These are phyloP conservation scores for Colletotrichum magnum DNA, from an alignment of 2,329 filamentous ascomycete genomes.

Conservation along the genomic window DNA sequence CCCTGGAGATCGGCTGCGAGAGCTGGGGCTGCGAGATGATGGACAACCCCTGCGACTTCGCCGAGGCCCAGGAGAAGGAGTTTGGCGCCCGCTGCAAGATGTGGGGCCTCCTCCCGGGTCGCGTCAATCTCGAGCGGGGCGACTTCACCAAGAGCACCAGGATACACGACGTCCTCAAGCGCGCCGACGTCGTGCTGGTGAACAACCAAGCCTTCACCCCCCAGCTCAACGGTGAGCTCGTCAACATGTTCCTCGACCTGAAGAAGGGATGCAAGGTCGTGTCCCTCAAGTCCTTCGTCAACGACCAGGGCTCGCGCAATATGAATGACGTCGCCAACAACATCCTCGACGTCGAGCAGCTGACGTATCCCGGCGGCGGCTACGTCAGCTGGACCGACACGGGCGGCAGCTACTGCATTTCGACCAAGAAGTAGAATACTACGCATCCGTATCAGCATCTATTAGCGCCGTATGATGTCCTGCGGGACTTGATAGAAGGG, in stretches of 20 bases:
- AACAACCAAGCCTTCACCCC: conserved; percentile 98
- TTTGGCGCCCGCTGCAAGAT: conserved; percentile 88
- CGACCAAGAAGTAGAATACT: conserved; percentile 75
- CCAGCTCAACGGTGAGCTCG: conserved; percentile 85
- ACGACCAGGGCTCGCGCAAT: conserved; percentile 84
- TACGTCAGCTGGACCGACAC: conserved; percentile 95
- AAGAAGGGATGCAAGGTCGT: conserved; percentile 93
- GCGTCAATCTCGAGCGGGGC: conserved; percentile 84
- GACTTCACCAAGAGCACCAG: conserved; percentile 83
- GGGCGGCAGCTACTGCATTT: conserved; percentile 89
- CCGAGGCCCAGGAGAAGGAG: conserved; percentile 83
- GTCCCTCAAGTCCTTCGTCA: conserved; percentile 92
- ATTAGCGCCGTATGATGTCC: conserved; percentile 38
- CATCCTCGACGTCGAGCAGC: conserved; percentile 81
- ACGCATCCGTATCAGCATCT: conserved; percentile 47
- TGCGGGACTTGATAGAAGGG: conserved; percentile 30
- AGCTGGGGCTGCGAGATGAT: conserved; percentile 98
- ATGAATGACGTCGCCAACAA: conserved; percentile 85
- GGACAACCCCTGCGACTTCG: conserved; percentile 88
- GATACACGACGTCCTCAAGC: conserved; percentile 81
- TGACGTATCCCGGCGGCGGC: conserved; percentile 68
- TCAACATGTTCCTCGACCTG: conserved; percentile 92
- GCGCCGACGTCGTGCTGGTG: conserved; percentile 94
- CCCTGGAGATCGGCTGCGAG: conserved; percentile 92
- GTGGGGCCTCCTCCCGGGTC: conserved; percentile 88